Evolutionary conservation across 2,329 filamentous ascomycete genomes (phyloP).

Genomic region (Epichloe sp.): DNA sequence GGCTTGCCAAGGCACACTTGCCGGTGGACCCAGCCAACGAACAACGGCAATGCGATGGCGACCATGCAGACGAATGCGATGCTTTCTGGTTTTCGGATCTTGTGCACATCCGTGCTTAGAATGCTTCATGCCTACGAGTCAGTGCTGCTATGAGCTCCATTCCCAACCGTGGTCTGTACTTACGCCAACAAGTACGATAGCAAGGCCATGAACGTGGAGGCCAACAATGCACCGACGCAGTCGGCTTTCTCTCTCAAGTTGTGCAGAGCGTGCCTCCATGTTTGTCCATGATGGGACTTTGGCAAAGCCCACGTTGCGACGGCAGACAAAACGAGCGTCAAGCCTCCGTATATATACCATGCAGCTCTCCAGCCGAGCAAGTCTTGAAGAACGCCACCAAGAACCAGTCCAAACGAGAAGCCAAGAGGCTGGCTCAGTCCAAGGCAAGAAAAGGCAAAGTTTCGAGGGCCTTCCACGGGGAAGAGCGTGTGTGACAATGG

Average conservation of each 20-base stretch:
- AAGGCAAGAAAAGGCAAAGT: constrained; percentile 29
- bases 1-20: constrained; percentile 32
- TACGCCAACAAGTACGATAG: constrained; percentile 42
- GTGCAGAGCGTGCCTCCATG: constrained; percentile 11
- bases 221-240: constrained; percentile 38
- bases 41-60: constrained; percentile 29
- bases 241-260: constrained; percentile 30
- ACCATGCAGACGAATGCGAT: constrained; percentile 33
- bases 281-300: constrained; percentile 11
- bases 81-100: constrained; percentile 28
- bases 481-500: constrained; percentile 20
- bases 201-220: constrained; percentile 31
- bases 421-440: constrained; percentile 34
- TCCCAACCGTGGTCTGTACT: constrained; percentile 12
- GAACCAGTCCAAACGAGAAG: constrained; percentile 35
- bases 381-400: constrained; percentile 35
- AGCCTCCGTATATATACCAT: constrained; percentile 27
- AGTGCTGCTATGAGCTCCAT: neutral
- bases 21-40: constrained; percentile 39
- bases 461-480: constrained; percentile 21
- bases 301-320: constrained; percentile 25
- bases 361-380: constrained; percentile 33
- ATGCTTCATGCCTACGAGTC: constrained; percentile 9
- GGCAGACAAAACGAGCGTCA: constrained; percentile 23
- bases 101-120: constrained; percentile 24